A percentile compares a stretch with the other conserved stretches of the same genome.
Evolutionary conservation across 2,329 filamentous ascomycete genomes (phyloP).

Genomic region (Coccinonectria pachysandricola): DNA sequence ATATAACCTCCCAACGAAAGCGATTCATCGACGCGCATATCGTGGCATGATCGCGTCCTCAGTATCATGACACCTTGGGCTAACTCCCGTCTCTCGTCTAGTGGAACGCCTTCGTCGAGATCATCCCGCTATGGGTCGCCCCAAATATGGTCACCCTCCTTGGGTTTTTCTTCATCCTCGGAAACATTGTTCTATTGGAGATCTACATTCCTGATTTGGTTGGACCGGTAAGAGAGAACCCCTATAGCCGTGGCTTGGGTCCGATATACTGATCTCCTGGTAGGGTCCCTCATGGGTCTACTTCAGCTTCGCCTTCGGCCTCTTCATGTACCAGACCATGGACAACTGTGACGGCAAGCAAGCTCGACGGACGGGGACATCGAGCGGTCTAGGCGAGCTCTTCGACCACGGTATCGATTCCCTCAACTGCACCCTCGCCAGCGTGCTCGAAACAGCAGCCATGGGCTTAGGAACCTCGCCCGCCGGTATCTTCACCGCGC

Average conservation of each 20-base stretch:
- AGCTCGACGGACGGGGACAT: slow-evolving; percentile 86
- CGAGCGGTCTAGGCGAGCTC: slow-evolving; percentile 86
- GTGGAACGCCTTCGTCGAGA: slow-evolving; percentile 95
- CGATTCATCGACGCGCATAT: too few species aligned
- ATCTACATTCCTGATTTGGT: slow-evolving; percentile 82
- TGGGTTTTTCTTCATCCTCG: slow-evolving; percentile 89
- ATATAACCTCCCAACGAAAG: slow-evolving; percentile 1
- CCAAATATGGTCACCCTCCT: slow-evolving; percentile 96
- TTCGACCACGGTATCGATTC: slow-evolving; percentile 99
- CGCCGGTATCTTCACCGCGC: slow-evolving; percentile 80
- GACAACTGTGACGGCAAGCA: slow-evolving; percentile 99
- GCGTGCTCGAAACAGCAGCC: slow-evolving; percentile 80
- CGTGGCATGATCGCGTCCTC: background rate
- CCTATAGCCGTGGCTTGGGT: too few species aligned
- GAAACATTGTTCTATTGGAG: slow-evolving; percentile 64
- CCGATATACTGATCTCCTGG: too few species aligned
- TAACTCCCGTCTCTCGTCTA: slow-evolving; percentile 30
- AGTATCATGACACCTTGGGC: slow-evolving; percentile 6
- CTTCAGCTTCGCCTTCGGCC: slow-evolving; percentile 86
- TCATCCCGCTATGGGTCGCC: slow-evolving; percentile 90
- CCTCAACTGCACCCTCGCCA: slow-evolving; percentile 90
- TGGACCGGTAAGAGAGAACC: slow-evolving; percentile 78
- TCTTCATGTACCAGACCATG: slow-evolving; percentile 99
- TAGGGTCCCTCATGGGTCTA: slow-evolving; percentile 86
- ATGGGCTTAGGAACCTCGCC: slow-evolving; percentile 82